Evolutionary conservation across 495 filamentous ascomycete genomes (phyloP).

Genomic region (Aspergillus hancockii): DNA sequence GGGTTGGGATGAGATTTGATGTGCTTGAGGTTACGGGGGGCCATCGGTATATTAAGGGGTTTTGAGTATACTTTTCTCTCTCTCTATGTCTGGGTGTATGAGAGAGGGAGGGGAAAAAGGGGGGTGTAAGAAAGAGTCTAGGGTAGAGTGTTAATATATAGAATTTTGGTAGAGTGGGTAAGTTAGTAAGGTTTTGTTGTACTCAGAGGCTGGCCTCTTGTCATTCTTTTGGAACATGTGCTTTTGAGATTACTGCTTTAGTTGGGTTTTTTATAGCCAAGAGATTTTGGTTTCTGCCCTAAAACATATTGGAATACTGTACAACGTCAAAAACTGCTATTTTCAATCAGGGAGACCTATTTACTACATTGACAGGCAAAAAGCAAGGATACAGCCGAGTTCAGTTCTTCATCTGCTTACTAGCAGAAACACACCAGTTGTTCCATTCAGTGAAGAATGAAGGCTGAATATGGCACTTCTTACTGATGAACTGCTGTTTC

Average conservation of each 20-base stretch:
- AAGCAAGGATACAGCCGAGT: not conserved
- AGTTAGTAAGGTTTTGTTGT: too few species aligned
- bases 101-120: too few species aligned
- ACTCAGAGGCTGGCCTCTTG: too few species aligned
- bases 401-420: conserved; percentile 47
- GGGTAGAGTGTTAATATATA: not conserved
- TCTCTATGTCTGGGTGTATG: too few species aligned
- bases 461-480: conserved; percentile 57
- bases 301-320: not conserved
- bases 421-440: conserved; percentile 60
- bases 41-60: conserved; percentile 59
- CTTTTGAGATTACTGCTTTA: too few species aligned
- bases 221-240: too few species aligned
- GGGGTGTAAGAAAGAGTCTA: too few species aligned
- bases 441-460: conserved; percentile 68
- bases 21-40: conserved; percentile 55
- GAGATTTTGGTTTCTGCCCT: not conserved
- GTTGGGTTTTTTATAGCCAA: too few species aligned
- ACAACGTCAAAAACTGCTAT: conserved; percentile 3
- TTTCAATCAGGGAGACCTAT: not conserved
- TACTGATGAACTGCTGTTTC: conserved; percentile 55
- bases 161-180: too few species aligned
- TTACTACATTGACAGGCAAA: not conserved
- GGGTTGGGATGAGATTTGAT: conserved; percentile 56
- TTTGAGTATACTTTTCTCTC: conserved; percentile 20